Evolutionary conservation across 345 rosid genomes (phyloP), one percentile per base, ranked within the genome.

Genomic region (Brassica carinata): DNA sequence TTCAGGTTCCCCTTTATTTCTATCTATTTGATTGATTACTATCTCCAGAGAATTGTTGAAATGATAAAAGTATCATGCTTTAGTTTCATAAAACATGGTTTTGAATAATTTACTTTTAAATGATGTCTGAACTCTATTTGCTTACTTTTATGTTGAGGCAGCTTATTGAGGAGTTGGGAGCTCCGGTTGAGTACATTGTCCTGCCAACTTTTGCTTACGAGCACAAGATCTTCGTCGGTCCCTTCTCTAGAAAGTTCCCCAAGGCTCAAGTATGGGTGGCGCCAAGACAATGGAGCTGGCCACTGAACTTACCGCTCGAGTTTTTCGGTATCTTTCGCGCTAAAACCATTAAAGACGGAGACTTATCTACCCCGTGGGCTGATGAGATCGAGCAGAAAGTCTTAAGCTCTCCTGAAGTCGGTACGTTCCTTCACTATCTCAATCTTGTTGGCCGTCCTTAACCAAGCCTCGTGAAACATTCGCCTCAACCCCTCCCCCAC

Each of bases 201-300:
- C 89, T 95, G 72, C 97, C 99, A 8, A 93, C 99, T 13, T 95
- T 95, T 68, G 98, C 99, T 26, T 95, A 95, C 14, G 99, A 95
- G 86, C 99, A 95, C 83, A 95, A 95, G 83, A 95, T 95, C 53
- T 95, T 95, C 77, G 96, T 95, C 9, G 97, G 94, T 7, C 99
- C 98, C 1, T 95, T 95, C 82, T 95, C 99, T 6, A 88, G 99
- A 79, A 95, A 95, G 85, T 95, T 93, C 72, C 97, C 99, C 0
- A 81, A 81, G 69, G 99, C 99, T 70, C 92, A 86, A 72, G 81
- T 95, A 53, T 95, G 98, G 98, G 97, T 93, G 73, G 99, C 99
- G 58, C 99, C 99, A 15, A 90, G 99, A 86, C 99, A 93, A 59
- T 95, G 99, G 99, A 95, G 98, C 79, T 95, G 99, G 98, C 99